Base-by-base conservation (phyloP, 2,329 filamentous ascomycete species). In the Nannizziopsis barbatae region DNA sequence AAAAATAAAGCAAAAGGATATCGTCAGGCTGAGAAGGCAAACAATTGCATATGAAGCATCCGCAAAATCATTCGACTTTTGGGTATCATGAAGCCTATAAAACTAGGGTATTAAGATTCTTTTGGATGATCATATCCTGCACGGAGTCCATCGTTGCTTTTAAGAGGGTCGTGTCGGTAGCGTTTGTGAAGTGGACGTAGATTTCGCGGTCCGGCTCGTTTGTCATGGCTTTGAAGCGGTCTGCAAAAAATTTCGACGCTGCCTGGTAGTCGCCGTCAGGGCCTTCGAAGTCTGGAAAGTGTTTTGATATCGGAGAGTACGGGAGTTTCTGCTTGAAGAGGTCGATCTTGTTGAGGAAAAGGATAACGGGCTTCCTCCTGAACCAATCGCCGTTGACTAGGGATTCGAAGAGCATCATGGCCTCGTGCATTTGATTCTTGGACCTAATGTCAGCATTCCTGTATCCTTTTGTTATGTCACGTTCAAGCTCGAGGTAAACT, bases 391-490 rank as follows among this genome's bases (percentile, higher is more conserved):
- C 87, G 63, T 89, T 89, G 60, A 84, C 84, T 55, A 90, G 83
- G 1, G 84, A 88, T 64, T 89, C 85, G 73, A 86, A 90, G 14
- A 90, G 74, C 83, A 89, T 89, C 58, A 90, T 72, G 2, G 85
- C 84, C 67, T 90, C 85, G 66, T 88, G 86, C 84, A 89, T 90
- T 84, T 89, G 85, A 64, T 90, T 90, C 84, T 88, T 6, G 11
- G 40, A 20, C 33, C 20, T 17, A 33, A 3, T 5, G 52, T 60
- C 45, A 58, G 58, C 27, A 18, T 18, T 18, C 30, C 9, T 18
- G n/a, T 14, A 9, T 15, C 4, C 15, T 12, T 12, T n/a, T 15
- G 9, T 17, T 8, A 22, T 17, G 8, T 11, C 6, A 17, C 37
- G 27, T 40, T n/a, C 18, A 12, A 9, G 8, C 11, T 42, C 37